A percentile compares a stretch with the other conserved stretches of the same genome.
phyloP scores from a whole-genome alignment of 2,329 filamentous ascomycete genomes.

The Ophiostoma piceae region DNA sequence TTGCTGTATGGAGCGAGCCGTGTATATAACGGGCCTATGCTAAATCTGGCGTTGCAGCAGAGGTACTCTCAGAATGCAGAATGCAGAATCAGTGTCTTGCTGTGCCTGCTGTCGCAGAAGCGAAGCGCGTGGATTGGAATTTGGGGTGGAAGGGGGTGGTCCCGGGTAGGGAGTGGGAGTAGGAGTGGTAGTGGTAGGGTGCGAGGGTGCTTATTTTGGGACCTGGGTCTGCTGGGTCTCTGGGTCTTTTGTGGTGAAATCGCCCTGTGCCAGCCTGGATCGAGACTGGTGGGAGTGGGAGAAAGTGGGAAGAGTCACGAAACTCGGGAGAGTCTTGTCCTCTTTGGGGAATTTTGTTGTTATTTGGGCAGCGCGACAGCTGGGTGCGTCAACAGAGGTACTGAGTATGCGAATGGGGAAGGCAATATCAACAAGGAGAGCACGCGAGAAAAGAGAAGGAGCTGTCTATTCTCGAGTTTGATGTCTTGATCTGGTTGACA shows the following conservation, averaged over 20 bases:
- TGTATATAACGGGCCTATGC: slow-evolving; percentile 55
- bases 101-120: slow-evolving; percentile 46
- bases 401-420: background rate
- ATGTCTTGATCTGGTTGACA: background rate
- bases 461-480: background rate
- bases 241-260: slow-evolving; percentile 42
- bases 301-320: slow-evolving; percentile 15
- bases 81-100: slow-evolving; percentile 34
- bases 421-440: background rate
- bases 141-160: slow-evolving; percentile 10
- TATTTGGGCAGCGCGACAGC: slow-evolving; percentile 22
- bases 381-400: slow-evolving; percentile 8
- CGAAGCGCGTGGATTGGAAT: slow-evolving; percentile 8
- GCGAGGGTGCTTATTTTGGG: slow-evolving; percentile 12
- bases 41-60: slow-evolving; percentile 56
- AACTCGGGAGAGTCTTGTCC: slow-evolving; percentile 26
- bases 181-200: background rate
- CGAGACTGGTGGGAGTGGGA: slow-evolving; percentile 41
- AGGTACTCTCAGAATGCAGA: background rate
- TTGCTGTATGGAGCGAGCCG: slow-evolving; percentile 55
- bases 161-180: background rate
- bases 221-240: slow-evolving; percentile 1
- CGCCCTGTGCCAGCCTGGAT: slow-evolving; percentile 37
- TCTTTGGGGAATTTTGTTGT: slow-evolving; percentile 26
- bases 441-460: background rate